phyloP scores from a whole-genome alignment of 208 protist species.

The Balamuthia mandrillaris region DNA sequence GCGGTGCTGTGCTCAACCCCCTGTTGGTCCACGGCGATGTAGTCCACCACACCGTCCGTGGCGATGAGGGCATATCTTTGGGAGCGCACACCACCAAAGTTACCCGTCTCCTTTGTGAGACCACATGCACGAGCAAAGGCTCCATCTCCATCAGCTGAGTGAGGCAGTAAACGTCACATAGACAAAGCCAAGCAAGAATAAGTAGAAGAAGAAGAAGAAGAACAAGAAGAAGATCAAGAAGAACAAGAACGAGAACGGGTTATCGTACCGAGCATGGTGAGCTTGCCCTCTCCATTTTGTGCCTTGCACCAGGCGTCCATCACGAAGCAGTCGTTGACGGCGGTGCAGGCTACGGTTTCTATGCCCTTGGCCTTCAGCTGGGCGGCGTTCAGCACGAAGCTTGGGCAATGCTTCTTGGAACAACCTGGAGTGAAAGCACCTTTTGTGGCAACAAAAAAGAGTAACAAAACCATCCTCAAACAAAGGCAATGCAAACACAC shows the following conservation, averaged over 20 bases:
- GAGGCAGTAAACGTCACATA: not conserved
- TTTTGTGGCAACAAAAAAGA: too few species aligned
- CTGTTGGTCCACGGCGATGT: conserved; percentile 32
- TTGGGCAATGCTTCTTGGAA: conserved; percentile 35
- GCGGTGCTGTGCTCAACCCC: conserved; percentile 23
- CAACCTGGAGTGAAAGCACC: conserved; percentile 45
- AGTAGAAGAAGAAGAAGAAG: not conserved
- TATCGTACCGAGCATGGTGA: conserved; percentile 27
- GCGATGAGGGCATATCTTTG: conserved; percentile 12
- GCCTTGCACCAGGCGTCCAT: conserved; percentile 32
- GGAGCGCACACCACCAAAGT: conserved; percentile 15
- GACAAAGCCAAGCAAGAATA: not conserved
- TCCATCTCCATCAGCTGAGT: conserved; percentile 25
- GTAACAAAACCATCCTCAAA: too few species aligned
- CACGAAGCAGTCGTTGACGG: conserved; percentile 38
- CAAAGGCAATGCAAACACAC: too few species aligned
- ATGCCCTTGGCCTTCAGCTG: conserved; percentile 19
- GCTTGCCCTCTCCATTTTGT: conserved; percentile 19
- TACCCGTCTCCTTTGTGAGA: not conserved
- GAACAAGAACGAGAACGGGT: not conserved
- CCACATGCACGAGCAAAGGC: conserved; percentile 15
- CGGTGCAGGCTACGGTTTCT: conserved; percentile 36
- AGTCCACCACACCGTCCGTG: conserved; percentile 32
- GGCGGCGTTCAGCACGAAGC: not conserved
- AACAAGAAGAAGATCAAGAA: not conserved